These are phyloP conservation scores for Amanita subjunquillea DNA, from an alignment of 768 basidiomycete genomes.

Conservation along the genomic window DNA sequence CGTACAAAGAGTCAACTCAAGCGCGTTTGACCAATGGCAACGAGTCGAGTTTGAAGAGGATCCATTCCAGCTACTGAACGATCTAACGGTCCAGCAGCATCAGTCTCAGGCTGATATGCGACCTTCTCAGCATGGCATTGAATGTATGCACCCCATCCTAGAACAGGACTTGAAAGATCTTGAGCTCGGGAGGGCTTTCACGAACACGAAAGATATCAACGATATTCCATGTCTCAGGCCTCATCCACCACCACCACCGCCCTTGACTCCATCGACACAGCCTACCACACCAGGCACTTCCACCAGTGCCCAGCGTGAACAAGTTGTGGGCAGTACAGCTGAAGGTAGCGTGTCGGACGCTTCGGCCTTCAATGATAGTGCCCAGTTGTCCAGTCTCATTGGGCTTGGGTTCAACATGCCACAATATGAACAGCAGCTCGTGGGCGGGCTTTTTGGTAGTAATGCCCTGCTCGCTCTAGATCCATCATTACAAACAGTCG, in stretches of 20 bases:
- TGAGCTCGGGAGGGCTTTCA: conserved; percentile 5
- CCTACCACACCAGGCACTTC: not conserved
- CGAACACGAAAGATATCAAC: not conserved
- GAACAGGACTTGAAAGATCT: conserved; percentile 42
- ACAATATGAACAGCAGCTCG: not conserved
- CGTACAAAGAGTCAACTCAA: not conserved
- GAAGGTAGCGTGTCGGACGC: not conserved
- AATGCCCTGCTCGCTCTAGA: not conserved
- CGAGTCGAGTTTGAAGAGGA: not conserved
- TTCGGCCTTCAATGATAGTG: not conserved
- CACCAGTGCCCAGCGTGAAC: not conserved
- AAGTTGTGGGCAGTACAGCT: not conserved
- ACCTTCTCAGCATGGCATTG: conserved; percentile 1
- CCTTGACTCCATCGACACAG: not conserved
- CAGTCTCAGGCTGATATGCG: conserved; percentile 3
- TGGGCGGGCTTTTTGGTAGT: not conserved
- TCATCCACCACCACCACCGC: not conserved
- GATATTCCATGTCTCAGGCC: not conserved
- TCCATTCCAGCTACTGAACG: conserved; percentile 2
- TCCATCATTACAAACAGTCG: conserved; percentile 1
- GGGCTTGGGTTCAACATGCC: not conserved
- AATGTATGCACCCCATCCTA: conserved; percentile 39
- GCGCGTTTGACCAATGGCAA: not conserved
- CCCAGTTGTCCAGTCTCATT: not conserved
- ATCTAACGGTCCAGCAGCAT: not conserved